A percentile compares a stretch with the other conserved stretches of the same genome.
phyloP scores from a whole-genome alignment of 129 eudicot genomes.

The Dittrichia graveolens region DNA sequence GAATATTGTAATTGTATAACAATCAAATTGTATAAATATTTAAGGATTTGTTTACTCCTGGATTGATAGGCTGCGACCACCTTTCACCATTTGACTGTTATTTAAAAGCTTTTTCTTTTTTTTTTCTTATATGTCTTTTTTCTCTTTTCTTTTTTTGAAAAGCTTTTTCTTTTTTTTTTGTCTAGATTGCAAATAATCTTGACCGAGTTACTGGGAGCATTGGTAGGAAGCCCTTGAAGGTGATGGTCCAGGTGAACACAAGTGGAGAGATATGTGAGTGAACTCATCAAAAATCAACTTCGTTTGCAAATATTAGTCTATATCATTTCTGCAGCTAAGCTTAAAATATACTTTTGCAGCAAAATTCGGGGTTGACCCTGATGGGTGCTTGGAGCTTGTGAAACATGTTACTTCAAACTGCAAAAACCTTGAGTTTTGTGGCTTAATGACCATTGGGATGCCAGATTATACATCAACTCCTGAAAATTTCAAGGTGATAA shows the following conservation, averaged over 20 bases:
- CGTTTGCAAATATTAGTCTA: not conserved
- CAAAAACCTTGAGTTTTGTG: slow-evolving; percentile 90
- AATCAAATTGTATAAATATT: too few relatives aligned
- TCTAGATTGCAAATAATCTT: slow-evolving; percentile 85
- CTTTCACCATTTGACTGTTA: too few relatives aligned
- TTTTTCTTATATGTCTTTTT: slow-evolving; percentile 12
- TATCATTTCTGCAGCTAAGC: not conserved
- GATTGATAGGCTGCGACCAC: too few relatives aligned
- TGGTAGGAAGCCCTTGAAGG: slow-evolving; percentile 92
- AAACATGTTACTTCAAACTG: slow-evolving; percentile 75
- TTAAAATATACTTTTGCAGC: slow-evolving; percentile 49
- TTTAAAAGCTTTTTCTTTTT: not conserved
- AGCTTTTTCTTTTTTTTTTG: too few relatives aligned
- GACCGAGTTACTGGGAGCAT: slow-evolving; percentile 72
- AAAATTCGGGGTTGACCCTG: slow-evolving; percentile 89
- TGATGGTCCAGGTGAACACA: slow-evolving; percentile 89
- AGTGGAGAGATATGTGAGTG: slow-evolving; percentile 95
- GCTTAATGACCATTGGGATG: slow-evolving; percentile 98
- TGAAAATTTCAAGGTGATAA: slow-evolving; percentile 85
- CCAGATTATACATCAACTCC: slow-evolving; percentile 96
- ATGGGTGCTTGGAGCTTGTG: slow-evolving; percentile 78
- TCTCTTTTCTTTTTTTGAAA: not conserved
- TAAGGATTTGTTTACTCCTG: too few relatives aligned
- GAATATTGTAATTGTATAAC: too few relatives aligned
- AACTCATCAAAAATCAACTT: slow-evolving; percentile 7